A percentile compares a stretch with the other conserved stretches of the same genome.
These are phyloP conservation scores for Camelina laxa DNA, from an alignment of 345 rosid genomes.

Conservation along the genomic window DNA sequence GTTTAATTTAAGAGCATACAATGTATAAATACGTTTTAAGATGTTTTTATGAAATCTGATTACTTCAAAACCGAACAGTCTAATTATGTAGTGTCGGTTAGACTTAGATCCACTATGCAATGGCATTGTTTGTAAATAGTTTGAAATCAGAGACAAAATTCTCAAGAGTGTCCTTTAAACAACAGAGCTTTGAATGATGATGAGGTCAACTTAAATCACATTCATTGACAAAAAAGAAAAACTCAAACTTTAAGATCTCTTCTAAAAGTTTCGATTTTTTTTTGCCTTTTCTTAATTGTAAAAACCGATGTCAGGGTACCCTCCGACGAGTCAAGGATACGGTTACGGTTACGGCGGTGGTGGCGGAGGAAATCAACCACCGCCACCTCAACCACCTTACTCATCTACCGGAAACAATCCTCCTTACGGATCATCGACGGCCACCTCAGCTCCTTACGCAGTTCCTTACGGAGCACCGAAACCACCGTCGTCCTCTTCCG, in stretches of 20 bases:
- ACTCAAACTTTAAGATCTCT: neutral
- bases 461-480: conserved; percentile 46
- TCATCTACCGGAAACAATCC: conserved; percentile 42
- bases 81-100: conserved; percentile 32
- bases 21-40: neutral
- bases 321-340: conserved; percentile 65
- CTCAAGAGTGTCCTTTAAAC: conserved; percentile 14
- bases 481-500: conserved; percentile 45
- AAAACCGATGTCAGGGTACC: conserved; percentile 39
- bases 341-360: conserved; percentile 56
- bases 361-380: conserved; percentile 48
- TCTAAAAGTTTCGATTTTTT: neutral
- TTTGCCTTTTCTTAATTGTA: neutral
- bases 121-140: conserved; percentile 32
- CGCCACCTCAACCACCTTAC: conserved; percentile 44
- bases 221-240: neutral
- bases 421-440: conserved; percentile 37
- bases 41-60: neutral
- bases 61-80: neutral
- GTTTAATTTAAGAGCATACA: neutral
- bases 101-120: neutral
- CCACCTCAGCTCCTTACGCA: conserved; percentile 47
- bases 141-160: neutral
- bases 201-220: conserved; percentile 30
- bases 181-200: neutral